phyloP scores from a whole-genome alignment of 345 rosid species.

The Kandelia obovata region DNA sequence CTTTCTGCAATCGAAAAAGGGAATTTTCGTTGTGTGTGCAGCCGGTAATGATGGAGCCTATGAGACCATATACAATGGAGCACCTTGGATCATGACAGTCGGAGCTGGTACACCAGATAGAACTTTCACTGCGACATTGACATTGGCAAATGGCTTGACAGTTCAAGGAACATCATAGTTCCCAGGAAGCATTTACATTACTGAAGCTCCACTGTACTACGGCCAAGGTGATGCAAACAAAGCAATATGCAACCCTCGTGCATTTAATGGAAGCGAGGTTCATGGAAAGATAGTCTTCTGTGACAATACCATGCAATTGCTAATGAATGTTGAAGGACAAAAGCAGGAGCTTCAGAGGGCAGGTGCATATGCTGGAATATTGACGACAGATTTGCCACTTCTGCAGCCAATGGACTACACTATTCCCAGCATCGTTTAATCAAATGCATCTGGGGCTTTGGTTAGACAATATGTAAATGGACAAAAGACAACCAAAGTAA shows the following conservation, averaged over 20 bases:
- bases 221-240: constrained; percentile 17
- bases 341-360: constrained; percentile 22
- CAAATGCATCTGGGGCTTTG: constrained; percentile 10
- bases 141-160: constrained; percentile 22
- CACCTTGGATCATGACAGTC: constrained; percentile 47
- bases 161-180: constrained; percentile 34
- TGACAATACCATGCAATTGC: constrained; percentile 2
- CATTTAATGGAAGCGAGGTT: constrained; percentile 30
- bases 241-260: constrained; percentile 12
- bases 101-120: constrained; percentile 44
- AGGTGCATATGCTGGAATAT: constrained; percentile 38
- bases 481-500: constrained; percentile 19
- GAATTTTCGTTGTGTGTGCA: constrained; percentile 39
- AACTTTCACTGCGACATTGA: constrained; percentile 27
- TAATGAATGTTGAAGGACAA: constrained; percentile 5
- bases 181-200: constrained; percentile 24
- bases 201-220: constrained; percentile 26
- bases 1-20: constrained; percentile 52
- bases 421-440: constrained; percentile 26
- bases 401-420: constrained; percentile 15
- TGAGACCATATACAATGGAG: constrained; percentile 27
- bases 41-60: constrained; percentile 51
- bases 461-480: constrained; percentile 14
- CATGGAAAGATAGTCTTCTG: constrained; percentile 38
- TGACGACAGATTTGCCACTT: constrained; percentile 15